These are phyloP conservation scores for Dillenia suffruticosa DNA, from an alignment of 164 flowering plant species.

Conservation along the genomic window DNA sequence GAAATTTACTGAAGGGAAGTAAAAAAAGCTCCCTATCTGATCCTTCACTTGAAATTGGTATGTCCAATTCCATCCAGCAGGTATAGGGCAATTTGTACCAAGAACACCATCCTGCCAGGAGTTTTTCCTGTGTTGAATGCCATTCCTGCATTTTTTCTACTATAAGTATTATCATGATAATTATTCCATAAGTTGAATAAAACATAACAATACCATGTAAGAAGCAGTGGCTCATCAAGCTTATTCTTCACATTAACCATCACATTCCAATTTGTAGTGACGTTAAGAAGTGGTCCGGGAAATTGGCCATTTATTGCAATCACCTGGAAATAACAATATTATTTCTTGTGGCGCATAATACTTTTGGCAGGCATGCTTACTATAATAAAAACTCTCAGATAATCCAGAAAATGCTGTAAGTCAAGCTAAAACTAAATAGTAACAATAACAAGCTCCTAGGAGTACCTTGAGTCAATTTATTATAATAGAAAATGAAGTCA, in stretches of 20 bases:
- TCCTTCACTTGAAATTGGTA: constrained; percentile 93
- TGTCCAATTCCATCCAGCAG: constrained; percentile 94
- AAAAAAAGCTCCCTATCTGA: constrained; percentile 95
- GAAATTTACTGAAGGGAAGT: constrained; percentile 75
- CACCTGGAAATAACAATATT: constrained; percentile 43
- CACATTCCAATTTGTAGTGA: constrained; percentile 95
- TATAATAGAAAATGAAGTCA: too few relatives aligned
- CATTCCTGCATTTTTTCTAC: constrained; percentile 62
- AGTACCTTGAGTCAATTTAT: too few relatives aligned
- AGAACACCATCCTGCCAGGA: constrained; percentile 98
- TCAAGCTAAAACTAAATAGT: too few relatives aligned
- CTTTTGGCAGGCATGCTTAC: too few relatives aligned
- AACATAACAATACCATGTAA: constrained; percentile 63
- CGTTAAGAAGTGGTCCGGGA: constrained; percentile 88
- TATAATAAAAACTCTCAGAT: too few relatives aligned
- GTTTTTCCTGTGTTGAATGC: constrained; percentile 81
- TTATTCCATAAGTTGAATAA: neutral
- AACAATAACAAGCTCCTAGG: too few relatives aligned
- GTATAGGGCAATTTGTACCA: constrained; percentile 97
- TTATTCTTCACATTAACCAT: constrained; percentile 82
- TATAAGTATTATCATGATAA: neutral
- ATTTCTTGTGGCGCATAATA: too few relatives aligned
- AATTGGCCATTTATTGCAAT: constrained; percentile 78
- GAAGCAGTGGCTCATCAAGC: constrained; percentile 84
- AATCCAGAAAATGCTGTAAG: too few relatives aligned